Conservation (phyloP, 805 yeast genomes). For the Candida morakotiae region DNA sequence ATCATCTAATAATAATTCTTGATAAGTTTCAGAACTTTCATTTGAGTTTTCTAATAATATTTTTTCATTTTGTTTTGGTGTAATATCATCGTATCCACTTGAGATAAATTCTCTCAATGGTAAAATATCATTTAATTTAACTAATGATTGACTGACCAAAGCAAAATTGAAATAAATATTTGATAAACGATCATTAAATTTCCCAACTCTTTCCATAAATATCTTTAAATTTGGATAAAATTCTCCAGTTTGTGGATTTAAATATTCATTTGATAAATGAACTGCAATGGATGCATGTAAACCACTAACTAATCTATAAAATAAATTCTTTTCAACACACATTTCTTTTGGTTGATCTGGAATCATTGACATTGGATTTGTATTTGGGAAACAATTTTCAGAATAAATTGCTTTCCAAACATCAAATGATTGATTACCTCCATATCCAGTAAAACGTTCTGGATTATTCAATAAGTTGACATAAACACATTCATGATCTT, state of each 20-base stretch:
- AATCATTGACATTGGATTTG: slow-evolving; percentile 33
- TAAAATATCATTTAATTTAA: slow-evolving; percentile 45
- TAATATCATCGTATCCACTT: slow-evolving; percentile 17
- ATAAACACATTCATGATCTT: slow-evolving; percentile 67
- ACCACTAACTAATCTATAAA: slow-evolving; percentile 84
- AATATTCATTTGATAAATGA: slow-evolving; percentile 81
- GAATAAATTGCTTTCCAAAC: slow-evolving; percentile 92
- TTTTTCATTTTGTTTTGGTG: slow-evolving; percentile 10
- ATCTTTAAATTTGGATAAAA: slow-evolving; percentile 82
- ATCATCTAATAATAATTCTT: slow-evolving; percentile 23
- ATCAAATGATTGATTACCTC: slow-evolving; percentile 86
- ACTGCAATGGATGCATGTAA: slow-evolving; percentile 95
- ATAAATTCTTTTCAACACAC: slow-evolving; percentile 84
- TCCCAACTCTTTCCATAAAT: slow-evolving; percentile 88
- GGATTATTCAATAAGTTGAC: slow-evolving; percentile 87
- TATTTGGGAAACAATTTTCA: slow-evolving; percentile 79
- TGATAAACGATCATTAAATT: slow-evolving; percentile 81
- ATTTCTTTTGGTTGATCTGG: slow-evolving; percentile 32
- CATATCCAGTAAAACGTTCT: slow-evolving; percentile 94
- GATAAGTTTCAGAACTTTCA: slow-evolving; percentile 18
- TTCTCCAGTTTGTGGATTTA: slow-evolving; percentile 59
- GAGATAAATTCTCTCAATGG: slow-evolving; percentile 23
- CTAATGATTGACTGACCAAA: slow-evolving; percentile 73
- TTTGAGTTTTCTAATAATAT: slow-evolving; percentile 39
- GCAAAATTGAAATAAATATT: slow-evolving; percentile 93